phyloP scores from a whole-genome alignment of 768 basidiomycete species.

The Serendipita sp. region DNA sequence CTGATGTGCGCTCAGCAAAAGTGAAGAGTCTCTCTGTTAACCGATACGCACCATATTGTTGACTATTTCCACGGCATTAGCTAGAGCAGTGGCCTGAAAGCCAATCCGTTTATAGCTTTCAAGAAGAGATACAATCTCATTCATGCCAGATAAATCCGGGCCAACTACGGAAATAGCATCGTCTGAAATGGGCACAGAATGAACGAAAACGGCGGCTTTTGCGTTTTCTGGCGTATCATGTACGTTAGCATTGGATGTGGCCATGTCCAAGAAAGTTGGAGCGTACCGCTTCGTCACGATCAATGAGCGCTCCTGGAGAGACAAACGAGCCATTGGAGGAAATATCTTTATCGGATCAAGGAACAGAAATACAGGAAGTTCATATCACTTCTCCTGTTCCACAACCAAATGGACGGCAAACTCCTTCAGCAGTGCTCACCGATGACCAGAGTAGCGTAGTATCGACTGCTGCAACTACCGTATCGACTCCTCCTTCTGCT shows the following conservation, averaged over 20 bases:
- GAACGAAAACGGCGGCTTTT: slow-evolving; percentile 61
- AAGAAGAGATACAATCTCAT: slow-evolving; percentile 54
- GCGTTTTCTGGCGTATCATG: slow-evolving; percentile 31
- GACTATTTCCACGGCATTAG: slow-evolving; percentile 75
- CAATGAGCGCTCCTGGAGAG: neutral
- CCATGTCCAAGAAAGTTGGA: neutral
- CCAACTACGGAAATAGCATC: slow-evolving; percentile 62
- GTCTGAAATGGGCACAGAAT: slow-evolving; percentile 53
- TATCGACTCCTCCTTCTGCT: neutral
- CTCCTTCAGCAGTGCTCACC: neutral
- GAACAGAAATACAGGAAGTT: neutral
- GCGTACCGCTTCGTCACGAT: neutral
- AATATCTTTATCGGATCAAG: neutral
- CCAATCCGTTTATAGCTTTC: slow-evolving; percentile 77
- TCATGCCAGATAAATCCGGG: slow-evolving; percentile 62
- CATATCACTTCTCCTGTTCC: neutral
- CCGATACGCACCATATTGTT: slow-evolving; percentile 65
- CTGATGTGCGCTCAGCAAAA: slow-evolving; percentile 26
- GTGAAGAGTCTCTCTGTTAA: neutral
- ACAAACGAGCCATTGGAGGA: neutral
- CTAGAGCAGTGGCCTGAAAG: slow-evolving; percentile 91
- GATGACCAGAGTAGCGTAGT: neutral
- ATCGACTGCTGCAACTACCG: neutral
- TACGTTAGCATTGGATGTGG: neutral
- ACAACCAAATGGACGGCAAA: neutral